Evolutionary conservation across 352 stramenopile genomes (phyloP).

Genomic region (Phytopythium mirpurense): DNA sequence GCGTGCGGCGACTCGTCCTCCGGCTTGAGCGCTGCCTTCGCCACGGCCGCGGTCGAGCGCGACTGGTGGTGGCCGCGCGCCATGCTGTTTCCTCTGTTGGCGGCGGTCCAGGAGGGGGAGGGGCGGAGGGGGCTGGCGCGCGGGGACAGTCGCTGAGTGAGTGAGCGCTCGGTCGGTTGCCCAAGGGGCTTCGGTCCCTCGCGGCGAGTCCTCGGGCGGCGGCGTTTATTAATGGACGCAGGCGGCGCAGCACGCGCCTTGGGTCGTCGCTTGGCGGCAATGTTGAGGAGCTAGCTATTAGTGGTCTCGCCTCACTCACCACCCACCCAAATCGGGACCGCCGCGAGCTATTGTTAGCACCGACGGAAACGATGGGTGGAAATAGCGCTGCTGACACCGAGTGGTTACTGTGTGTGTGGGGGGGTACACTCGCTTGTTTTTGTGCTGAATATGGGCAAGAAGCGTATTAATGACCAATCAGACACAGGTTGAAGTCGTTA

Average conservation of each 20-base stretch:
- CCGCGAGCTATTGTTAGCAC: background rate
- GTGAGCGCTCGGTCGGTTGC: background rate
- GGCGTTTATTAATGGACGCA: conserved; percentile 6
- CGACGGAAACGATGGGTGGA: no score
- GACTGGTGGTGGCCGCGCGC: conserved; percentile 1
- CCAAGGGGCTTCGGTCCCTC: background rate
- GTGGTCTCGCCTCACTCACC: conserved; percentile 4
- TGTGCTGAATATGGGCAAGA: background rate
- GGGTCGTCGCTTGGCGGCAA: background rate
- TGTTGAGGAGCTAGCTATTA: background rate
- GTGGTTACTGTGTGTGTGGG: no score
- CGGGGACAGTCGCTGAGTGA: conserved; percentile 6
- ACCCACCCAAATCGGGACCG: background rate
- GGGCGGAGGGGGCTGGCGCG: background rate
- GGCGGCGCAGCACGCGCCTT: background rate
- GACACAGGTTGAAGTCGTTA: conserved; percentile 6
- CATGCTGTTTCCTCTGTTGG: background rate
- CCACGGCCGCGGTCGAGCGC: background rate
- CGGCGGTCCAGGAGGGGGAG: background rate
- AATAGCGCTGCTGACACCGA: no score
- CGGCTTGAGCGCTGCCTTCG: background rate
- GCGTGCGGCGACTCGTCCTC: no score
- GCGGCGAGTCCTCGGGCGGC: no score
- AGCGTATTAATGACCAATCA: conserved; percentile 2
- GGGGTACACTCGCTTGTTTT: background rate